Evolutionary conservation across 2,329 filamentous ascomycete genomes (phyloP), one percentile per base, ranked within the genome.

Genomic region (Botrytis paeoniae): DNA sequence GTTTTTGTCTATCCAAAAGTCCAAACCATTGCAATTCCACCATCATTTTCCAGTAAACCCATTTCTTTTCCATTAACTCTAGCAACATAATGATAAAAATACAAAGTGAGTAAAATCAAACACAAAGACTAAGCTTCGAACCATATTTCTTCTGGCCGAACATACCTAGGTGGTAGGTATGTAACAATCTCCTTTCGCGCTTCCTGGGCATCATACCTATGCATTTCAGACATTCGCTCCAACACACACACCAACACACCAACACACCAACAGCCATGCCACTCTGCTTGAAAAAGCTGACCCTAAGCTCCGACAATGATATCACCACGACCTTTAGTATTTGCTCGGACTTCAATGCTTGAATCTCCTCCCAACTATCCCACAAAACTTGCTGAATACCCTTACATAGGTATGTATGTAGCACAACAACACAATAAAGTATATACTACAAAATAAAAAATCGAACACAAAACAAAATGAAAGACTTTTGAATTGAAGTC

Each of bases 1-100:
- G 45, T n/a, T 43, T 72, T 72, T 60, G 62, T 72, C 70, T 72
- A 72, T 59, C 70, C 41, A 70, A 62, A 62, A 41, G 51, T 41
- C 41, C 70, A 68, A 57, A 39, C 54, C 51, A 72, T 72, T 72
- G 66, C 48, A 68, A 39, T 29, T 70, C 59, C 59, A 37, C 48
- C 51, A 18, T 57, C 51, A 57, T 69, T 57, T 16, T 54, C 62
- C 29, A 32, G 35, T 57, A 18, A 54, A 57, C 51, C 51, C 29
- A 37, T 43, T 54, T 18, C 37, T n/a, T 62, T 45, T 37, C 68
- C 65, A 70, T 62, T 43, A 63, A 70, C 57, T 73, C 43, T 73
- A 70, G 57, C 51, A 61, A 63, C 54, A 57, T 54, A 18, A 57
- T 29, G n/a, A 57, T 57, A 57, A 57, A 57, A 73, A 35, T 73